Evolutionary conservation across 2,329 filamentous ascomycete genomes (phyloP).

Genomic region (Teratosphaeria destructans): DNA sequence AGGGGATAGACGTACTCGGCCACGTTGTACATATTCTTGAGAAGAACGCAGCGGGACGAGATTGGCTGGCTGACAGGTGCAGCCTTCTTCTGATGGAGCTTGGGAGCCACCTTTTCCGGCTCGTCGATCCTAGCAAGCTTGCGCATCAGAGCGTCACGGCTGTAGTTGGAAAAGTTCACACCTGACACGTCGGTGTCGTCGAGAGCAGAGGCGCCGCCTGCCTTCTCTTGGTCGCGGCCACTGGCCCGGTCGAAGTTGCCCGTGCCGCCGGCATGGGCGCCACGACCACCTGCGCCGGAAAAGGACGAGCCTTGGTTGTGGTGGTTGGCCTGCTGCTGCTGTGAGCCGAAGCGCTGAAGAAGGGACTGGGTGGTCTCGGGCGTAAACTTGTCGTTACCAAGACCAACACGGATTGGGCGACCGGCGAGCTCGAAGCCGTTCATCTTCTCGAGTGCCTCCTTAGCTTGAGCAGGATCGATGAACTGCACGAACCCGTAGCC

Average conservation of each 20-base stretch:
- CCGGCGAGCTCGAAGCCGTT: conserved; percentile 97
- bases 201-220: conserved; percentile 81
- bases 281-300: conserved; percentile 79
- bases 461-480: conserved; percentile 71
- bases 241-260: conserved; percentile 77
- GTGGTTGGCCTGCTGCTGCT: conserved; percentile 34
- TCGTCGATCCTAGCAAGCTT: conserved; percentile 96
- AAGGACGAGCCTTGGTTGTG: conserved; percentile 61
- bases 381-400: conserved; percentile 99
- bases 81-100: conserved; percentile 42
- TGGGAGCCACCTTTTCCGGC: conserved; percentile 52
- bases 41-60: conserved; percentile 84
- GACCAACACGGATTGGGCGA: conserved; percentile 92
- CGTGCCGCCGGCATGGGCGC: conserved; percentile 64
- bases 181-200: conserved; percentile 96
- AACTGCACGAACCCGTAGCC: conserved; percentile 93
- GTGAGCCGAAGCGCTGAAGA: conserved; percentile 81
- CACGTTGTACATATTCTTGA: conserved; percentile 93
- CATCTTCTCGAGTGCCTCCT: conserved; percentile 96
- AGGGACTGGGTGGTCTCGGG: conserved; percentile 90
- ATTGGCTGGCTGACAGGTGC: conserved; percentile 73
- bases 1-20: conserved; percentile 58
- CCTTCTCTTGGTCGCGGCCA: conserved; percentile 76
- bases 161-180: conserved; percentile 99
- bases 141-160: conserved; percentile 94